Conservation (phyloP, 1,284 basidiomycete genomes). For the Moniliophthora roreri region DNA sequence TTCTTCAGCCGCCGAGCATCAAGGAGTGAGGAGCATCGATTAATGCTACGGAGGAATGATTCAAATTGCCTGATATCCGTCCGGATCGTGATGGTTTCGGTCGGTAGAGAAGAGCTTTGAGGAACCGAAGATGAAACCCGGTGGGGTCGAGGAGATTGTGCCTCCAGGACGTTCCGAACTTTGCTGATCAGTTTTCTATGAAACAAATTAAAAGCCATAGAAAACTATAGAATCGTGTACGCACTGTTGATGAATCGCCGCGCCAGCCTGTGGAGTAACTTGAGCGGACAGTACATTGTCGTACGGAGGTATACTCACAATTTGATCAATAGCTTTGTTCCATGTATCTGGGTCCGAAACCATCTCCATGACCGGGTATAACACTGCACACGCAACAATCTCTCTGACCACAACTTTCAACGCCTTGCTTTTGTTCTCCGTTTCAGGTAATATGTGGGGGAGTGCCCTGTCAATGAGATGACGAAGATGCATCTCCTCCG, state of each 20-base stretch:
- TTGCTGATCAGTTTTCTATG: conserved; percentile 78
- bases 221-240: conserved; percentile 25
- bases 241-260: conserved; percentile 87
- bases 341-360: conserved; percentile 94
- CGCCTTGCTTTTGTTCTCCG: conserved; percentile 70
- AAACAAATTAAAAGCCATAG: conserved; percentile 9
- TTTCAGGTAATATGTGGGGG: conserved; percentile 72
- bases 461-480: conserved; percentile 70
- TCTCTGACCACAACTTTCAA: conserved; percentile 79
- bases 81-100: conserved; percentile 74
- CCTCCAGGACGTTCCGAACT: conserved; percentile 80
- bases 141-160: conserved; percentile 60
- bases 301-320: conserved; percentile 42
- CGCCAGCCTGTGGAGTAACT: conserved; percentile 62
- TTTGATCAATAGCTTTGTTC: conserved; percentile 90
- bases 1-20: conserved; percentile 91
- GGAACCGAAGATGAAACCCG: conserved; percentile 35
- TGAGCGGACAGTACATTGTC: conserved; percentile 15
- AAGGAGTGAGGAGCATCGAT: conserved; percentile 75
- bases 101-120: conserved; percentile 30
- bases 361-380: conserved; percentile 90
- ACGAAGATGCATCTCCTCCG: conserved; percentile 85
- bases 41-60: conserved; percentile 84
- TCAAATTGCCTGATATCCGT: conserved; percentile 85
- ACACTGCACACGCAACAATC: conserved; percentile 77